These are phyloP conservation scores for Colletotrichum incanum DNA, from an alignment of 2,329 filamentous ascomycete genomes.

Conservation along the genomic window DNA sequence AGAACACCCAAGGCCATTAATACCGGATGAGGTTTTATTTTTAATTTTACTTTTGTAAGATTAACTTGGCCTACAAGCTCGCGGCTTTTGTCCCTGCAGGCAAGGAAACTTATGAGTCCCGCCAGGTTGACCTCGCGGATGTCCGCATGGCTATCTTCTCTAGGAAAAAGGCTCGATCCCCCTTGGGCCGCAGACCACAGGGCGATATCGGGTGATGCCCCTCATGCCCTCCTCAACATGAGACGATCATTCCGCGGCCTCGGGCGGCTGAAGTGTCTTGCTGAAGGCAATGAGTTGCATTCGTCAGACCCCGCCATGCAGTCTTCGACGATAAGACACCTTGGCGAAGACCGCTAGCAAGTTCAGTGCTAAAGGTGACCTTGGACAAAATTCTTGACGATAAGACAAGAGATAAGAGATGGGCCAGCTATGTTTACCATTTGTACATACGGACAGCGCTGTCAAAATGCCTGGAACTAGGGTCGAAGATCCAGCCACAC, in stretches of 20 bases:
- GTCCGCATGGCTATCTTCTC: slow-evolving; percentile 25
- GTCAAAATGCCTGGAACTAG: slow-evolving; percentile 1
- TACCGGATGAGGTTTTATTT: not conserved
- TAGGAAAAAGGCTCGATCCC: slow-evolving; percentile 3
- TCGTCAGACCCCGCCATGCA: not conserved
- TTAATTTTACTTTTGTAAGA: not conserved
- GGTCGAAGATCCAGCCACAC: slow-evolving; percentile 25
- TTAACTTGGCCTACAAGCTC: not conserved
- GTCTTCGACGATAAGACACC: not conserved
- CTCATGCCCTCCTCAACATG: slow-evolving; percentile 10
- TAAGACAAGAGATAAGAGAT: slow-evolving; percentile 16
- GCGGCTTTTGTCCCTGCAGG: not conserved
- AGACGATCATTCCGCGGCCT: slow-evolving; percentile 30
- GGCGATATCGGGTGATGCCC: slow-evolving; percentile 18
- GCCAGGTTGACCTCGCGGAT: slow-evolving; percentile 12
- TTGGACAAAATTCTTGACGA: not conserved
- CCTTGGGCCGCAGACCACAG: slow-evolving; percentile 8
- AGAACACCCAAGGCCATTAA: not conserved
- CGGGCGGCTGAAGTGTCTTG: not conserved
- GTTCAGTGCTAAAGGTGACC: not conserved
- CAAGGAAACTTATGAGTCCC: not conserved
- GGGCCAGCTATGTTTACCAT: not conserved
- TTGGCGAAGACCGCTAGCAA: not conserved
- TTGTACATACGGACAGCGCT: not conserved
- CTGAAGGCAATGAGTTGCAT: not conserved